Conservation (phyloP, 768 basidiomycete species). For the Coprinopsis marcescibilis region DNA sequence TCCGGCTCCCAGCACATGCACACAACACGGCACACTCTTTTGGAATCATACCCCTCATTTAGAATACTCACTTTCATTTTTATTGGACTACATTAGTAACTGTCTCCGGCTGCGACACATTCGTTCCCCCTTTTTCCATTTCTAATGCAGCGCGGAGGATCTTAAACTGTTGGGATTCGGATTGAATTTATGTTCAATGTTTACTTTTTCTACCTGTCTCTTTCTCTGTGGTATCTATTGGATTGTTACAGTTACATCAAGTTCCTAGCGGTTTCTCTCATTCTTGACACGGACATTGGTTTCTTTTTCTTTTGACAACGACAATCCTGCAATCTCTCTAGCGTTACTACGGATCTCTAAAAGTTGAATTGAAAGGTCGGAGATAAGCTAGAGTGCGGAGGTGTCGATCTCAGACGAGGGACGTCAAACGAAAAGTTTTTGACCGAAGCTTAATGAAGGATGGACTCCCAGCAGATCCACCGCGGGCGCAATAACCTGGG, state of each 20-base stretch:
- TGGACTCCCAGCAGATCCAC: constrained; percentile 1
- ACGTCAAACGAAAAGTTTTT: not conserved
- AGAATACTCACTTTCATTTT: constrained; percentile 8
- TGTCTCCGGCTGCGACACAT: not conserved
- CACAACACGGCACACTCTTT: not conserved
- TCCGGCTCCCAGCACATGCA: not conserved
- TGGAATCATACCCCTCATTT: constrained; percentile 6
- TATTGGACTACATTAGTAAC: constrained; percentile 11
- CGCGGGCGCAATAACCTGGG: not conserved
- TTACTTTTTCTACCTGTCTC: not conserved
- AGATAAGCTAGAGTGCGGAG: no score
- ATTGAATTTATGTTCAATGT: constrained; percentile 1
- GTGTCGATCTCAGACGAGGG: not conserved
- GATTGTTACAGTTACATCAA: not conserved
- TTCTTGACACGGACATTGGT: not conserved
- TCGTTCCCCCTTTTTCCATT: not conserved
- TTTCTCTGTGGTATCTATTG: not conserved
- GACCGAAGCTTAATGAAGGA: not conserved
- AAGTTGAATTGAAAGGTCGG: no score
- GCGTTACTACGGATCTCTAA: no score
- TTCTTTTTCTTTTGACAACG: not conserved
- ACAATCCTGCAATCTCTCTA: not conserved
- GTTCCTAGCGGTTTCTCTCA: not conserved
- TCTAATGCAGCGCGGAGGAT: not conserved
- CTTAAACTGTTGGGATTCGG: constrained; percentile 9